A percentile compares a stretch with the other conserved stretches of the same genome.
phyloP scores from a whole-genome alignment of 495 filamentous ascomycete genomes.

The Aspergillus hancockii region DNA sequence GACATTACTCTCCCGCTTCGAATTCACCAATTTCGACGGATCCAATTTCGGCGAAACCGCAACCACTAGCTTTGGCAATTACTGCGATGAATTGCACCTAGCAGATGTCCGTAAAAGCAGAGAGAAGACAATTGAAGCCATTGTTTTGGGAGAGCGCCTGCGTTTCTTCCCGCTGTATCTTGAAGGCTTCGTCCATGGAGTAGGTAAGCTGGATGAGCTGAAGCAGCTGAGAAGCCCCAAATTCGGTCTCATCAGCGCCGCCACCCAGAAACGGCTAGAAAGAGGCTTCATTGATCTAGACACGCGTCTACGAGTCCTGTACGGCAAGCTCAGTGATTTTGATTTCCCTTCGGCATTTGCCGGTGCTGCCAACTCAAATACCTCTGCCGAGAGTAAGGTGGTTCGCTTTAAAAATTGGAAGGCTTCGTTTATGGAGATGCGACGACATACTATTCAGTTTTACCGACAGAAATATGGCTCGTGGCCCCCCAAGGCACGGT shows the following conservation, averaged over 20 bases:
- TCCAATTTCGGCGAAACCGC: conserved; percentile 82
- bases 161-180: conserved; percentile 79
- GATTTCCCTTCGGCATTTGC: conserved; percentile 90
- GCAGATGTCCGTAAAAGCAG: conserved; percentile 80
- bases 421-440: conserved; percentile 67
- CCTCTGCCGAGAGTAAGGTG: conserved; percentile 67
- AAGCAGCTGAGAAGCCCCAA: conserved; percentile 66
- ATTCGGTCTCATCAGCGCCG: conserved; percentile 63
- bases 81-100: conserved; percentile 71
- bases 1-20: conserved; percentile 66
- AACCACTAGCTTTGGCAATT: conserved; percentile 70
- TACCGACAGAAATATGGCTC: conserved; percentile 84
- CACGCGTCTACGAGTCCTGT: conserved; percentile 63
- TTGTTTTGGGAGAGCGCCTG: conserved; percentile 86
- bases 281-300: conserved; percentile 78
- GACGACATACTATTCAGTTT: conserved; percentile 71
- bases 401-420: conserved; percentile 87
- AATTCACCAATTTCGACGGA: conserved; percentile 79
- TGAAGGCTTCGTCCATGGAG: conserved; percentile 90
- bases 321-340: conserved; percentile 72
- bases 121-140: conserved; percentile 87
- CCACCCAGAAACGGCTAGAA: conserved; percentile 77
- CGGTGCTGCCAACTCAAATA: conserved; percentile 81
- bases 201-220: conserved; percentile 81
- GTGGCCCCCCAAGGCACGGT: conserved; percentile 90